Evolutionary conservation across 192 early-diverging fungal genomes (phyloP), one percentile per base, ranked within the genome.

Genomic region (Backusella mclennaniae): DNA sequence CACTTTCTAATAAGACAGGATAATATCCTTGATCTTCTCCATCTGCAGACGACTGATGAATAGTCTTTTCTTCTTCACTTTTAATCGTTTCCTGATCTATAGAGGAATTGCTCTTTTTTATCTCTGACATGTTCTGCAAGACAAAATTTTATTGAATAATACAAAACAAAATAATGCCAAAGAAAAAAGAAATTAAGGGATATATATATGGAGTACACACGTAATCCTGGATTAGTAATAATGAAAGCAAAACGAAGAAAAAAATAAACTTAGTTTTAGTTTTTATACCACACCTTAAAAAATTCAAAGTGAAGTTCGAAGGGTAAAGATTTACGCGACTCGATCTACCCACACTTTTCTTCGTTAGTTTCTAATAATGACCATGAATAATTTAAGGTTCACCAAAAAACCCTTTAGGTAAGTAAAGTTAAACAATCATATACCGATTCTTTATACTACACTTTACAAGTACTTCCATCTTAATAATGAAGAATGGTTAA

Each of bases 1-100:
- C 73, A 23, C 53, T 23, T 31, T 74, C 73, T 21, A 74, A 56
- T 1, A 71, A 41, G 6, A 44, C 70, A 42, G 70, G 70, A 23
- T 71, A 71, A 17, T 71, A 42, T 14, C 12, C 56, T 11, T 7
- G 23, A 23, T 63, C 56, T 63, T 29, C 56, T 29, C 23, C 56
- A 11, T 63, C 56, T 63, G 56, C 11, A 29, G 56, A 63, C 21
- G 56, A 12, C 9, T 29, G 56, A 4, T 31, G 56, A 29, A 63
- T 63, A 14, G 56, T 63, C 23, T 63, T 63, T 29, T 29, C 56
- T 59, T 59, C 53, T 63, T 63, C 56, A 29, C 56, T 63, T 29
- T 29, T 29, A 29, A 63, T 63, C 9, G 56, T 63, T 63, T 63
- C 56, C 56, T 63, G 56, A 63, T 63, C 56, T 63, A 63, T 26